A percentile compares a stretch with the other conserved stretches of the same genome.
phyloP scores from a whole-genome alignment of 2,329 filamentous ascomycete genomes.

The Ophiosphaerella narmari region DNA sequence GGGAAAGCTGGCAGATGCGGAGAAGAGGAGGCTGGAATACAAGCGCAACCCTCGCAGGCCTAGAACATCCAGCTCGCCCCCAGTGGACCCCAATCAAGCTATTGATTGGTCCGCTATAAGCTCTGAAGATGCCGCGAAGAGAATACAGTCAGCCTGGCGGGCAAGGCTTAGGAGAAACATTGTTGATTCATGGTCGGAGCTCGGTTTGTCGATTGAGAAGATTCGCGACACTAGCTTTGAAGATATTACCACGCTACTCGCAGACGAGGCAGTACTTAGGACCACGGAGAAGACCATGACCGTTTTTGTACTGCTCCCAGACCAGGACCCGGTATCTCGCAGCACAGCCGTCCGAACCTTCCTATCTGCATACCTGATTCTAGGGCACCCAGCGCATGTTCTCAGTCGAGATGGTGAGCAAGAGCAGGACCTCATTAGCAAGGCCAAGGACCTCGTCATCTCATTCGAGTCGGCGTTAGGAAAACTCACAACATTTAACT shows the following conservation, averaged over 20 bases:
- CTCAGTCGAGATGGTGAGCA: conserved; percentile 73
- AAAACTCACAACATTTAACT: conserved; percentile 68
- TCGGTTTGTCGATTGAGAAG: conserved; percentile 72
- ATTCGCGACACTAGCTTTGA: conserved; percentile 75
- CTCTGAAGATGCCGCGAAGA: conserved; percentile 65
- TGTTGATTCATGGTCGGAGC: conserved; percentile 67
- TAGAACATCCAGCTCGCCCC: conserved; percentile 60
- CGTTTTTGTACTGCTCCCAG: conserved; percentile 65
- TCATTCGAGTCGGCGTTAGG: conserved; percentile 76
- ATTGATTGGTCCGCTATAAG: conserved; percentile 49
- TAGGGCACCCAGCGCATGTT: conserved; percentile 78
- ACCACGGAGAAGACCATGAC: conserved; percentile 70
- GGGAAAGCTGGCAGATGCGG: conserved; percentile 77
- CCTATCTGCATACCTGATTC: conserved; percentile 77
- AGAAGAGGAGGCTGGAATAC: conserved; percentile 66
- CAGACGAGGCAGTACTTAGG: conserved; percentile 67
- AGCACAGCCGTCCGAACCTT: conserved; percentile 75
- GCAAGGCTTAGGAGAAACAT: conserved; percentile 61
- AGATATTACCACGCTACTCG: conserved; percentile 70
- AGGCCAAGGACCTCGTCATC: conserved; percentile 76
- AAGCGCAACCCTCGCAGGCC: conserved; percentile 61
- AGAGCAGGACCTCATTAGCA: conserved; percentile 74
- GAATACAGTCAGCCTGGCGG: conserved; percentile 74
- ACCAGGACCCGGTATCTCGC: conserved; percentile 64
- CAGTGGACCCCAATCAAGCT: conserved; percentile 47